phyloP scores from a whole-genome alignment of 345 rosid genomes.

The Salix viminalis region DNA sequence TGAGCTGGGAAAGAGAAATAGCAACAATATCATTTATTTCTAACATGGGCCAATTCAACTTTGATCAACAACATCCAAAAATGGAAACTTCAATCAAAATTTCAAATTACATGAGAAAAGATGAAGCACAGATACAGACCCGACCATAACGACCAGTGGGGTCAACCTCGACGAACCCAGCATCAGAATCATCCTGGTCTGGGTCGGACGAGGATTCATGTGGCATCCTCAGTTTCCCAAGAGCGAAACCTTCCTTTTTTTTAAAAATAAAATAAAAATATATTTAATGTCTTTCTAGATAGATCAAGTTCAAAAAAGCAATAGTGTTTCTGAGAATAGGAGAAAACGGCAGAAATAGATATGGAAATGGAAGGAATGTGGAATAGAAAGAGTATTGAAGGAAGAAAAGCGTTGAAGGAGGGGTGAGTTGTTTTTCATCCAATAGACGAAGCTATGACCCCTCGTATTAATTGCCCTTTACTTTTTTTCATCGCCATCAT shows the following conservation, averaged over 20 bases:
- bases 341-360: not conserved
- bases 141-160: constrained; percentile 35
- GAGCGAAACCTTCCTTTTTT: too few species aligned
- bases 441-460: too few species aligned
- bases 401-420: not conserved
- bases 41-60: not conserved
- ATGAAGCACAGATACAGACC: constrained; percentile 8
- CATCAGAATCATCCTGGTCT: constrained; percentile 58
- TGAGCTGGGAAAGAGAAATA: not conserved
- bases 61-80: not conserved
- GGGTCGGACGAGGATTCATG: constrained; percentile 49
- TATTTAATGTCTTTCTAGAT: not conserved
- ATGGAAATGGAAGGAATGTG: not conserved
- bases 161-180: constrained; percentile 30
- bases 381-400: not conserved
- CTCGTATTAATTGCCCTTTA: too few species aligned
- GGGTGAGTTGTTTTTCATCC: not conserved
- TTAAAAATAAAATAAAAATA: not conserved
- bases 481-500: too few species aligned
- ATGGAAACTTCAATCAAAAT: not conserved
- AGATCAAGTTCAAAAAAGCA: not conserved
- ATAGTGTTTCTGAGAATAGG: not conserved
- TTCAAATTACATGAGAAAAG: not conserved
- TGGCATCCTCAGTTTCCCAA: constrained; percentile 42
- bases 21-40: not conserved